phyloP scores from a whole-genome alignment of 768 basidiomycete genomes.

The Xerocomus brunneocitrinus region DNA sequence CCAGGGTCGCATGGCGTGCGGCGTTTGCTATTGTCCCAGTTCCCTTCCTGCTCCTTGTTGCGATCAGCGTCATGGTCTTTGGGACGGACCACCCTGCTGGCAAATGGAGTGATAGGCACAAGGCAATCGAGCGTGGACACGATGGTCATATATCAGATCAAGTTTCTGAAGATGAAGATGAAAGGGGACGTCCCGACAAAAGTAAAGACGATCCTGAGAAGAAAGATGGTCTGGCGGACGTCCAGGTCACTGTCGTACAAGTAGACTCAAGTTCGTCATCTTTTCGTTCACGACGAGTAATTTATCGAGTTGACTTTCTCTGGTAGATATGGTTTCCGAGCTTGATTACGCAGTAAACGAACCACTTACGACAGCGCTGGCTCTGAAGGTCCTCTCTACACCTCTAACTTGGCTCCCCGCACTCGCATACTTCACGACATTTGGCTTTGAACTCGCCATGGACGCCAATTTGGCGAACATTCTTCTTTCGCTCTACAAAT shows the following conservation, averaged over 20 bases:
- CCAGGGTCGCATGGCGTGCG: conserved; percentile 49
- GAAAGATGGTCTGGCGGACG: conserved; percentile 12
- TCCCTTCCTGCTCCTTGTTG: conserved; percentile 44
- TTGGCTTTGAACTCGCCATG: conserved; percentile 55
- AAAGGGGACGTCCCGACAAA: conserved; percentile 16
- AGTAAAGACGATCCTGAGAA: conserved; percentile 26
- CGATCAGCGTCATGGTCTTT: conserved; percentile 37
- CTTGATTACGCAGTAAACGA: conserved; percentile 46
- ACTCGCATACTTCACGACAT: conserved; percentile 50
- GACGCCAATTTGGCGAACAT: conserved; percentile 50
- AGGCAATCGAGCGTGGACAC: conserved; percentile 22
- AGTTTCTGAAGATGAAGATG: conserved; percentile 17
- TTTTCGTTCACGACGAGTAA: not conserved
- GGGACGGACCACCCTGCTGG: conserved; percentile 55
- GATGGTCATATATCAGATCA: not conserved
- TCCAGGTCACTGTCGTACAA: conserved; percentile 12
- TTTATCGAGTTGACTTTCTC: not conserved
- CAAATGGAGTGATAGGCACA: conserved; percentile 46
- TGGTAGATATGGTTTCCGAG: conserved; percentile 25
- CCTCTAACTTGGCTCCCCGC: conserved; percentile 54
- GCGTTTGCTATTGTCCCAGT: conserved; percentile 55
- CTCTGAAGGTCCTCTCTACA: conserved; percentile 32
- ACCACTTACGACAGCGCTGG: conserved; percentile 34
- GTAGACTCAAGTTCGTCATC: not conserved
- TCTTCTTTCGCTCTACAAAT: conserved; percentile 37